Conservation (phyloP, 345 rosid genomes). For the Cardiospermum halicacabum region DNA sequence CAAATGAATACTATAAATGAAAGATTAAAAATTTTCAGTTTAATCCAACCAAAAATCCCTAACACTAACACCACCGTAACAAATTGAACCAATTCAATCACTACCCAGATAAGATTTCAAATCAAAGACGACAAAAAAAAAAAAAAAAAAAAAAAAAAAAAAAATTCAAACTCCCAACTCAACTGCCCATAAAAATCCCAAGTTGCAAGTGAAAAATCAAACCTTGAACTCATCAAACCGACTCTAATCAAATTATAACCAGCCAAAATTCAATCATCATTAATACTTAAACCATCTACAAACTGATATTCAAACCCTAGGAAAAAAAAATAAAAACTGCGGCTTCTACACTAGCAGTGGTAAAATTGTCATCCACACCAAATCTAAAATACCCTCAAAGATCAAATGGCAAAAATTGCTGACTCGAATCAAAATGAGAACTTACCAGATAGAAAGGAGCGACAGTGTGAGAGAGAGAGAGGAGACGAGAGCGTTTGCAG, state of each 20-base stretch:
- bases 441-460: conserved; percentile 7
- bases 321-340: not conserved
- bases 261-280: not conserved
- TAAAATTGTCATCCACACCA: not conserved
- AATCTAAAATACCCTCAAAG: not conserved
- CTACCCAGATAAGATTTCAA: conserved; percentile 7
- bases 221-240: conserved; percentile 3
- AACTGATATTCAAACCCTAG: conserved; percentile 6
- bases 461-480: not conserved
- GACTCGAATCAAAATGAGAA: conserved; percentile 9
- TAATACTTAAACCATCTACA: not conserved
- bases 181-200: conserved; percentile 6
- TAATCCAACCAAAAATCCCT: not conserved
- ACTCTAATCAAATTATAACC: conserved; percentile 4
- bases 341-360: not conserved
- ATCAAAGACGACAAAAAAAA: not conserved
- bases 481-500: conserved; percentile 1
- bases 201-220: not conserved
- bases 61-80: not conserved
- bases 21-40: not conserved
- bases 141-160: not conserved
- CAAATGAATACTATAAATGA: not conserved
- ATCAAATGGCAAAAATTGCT: not conserved
- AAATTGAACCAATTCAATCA: conserved; percentile 12
- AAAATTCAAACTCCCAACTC: not conserved